These are phyloP conservation scores for Globisporangium parvum DNA, from an alignment of 352 stramenopile genomes.

Conservation along the genomic window DNA sequence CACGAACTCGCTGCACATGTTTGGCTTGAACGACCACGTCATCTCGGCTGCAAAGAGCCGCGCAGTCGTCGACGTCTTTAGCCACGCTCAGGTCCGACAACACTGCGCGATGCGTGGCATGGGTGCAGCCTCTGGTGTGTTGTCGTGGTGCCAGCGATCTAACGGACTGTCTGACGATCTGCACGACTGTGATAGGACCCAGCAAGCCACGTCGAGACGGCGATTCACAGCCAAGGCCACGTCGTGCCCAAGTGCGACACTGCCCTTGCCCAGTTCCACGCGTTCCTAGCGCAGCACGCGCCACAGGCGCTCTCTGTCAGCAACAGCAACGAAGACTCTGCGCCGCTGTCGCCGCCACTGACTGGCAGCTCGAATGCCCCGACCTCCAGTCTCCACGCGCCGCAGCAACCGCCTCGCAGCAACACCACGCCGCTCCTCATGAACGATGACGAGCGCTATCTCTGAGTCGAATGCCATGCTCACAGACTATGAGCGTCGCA, in stretches of 20 bases:
- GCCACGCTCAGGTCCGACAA: conserved; percentile 30
- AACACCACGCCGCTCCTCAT: background rate
- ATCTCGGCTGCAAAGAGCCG: conserved; percentile 67
- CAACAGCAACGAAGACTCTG: background rate
- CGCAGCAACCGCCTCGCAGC: background rate
- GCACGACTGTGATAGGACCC: background rate
- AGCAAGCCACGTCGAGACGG: conserved; percentile 36
- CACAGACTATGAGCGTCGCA: background rate
- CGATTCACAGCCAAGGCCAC: conserved; percentile 68
- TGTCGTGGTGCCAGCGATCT: background rate
- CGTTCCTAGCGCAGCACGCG: conserved; percentile 37
- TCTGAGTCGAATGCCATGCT: background rate
- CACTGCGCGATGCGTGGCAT: no score
- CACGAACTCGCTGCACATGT: conserved; percentile 68
- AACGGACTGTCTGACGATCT: background rate
- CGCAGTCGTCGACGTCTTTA: conserved; percentile 62
- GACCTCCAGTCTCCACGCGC: no score
- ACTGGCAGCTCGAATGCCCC: conserved; percentile 1
- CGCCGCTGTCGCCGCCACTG: background rate
- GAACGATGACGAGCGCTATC: background rate
- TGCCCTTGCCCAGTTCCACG: conserved; percentile 42
- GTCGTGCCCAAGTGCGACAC: conserved; percentile 71
- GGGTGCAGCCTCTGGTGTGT: no score
- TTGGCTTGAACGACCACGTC: conserved; percentile 76
- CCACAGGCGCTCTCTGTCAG: conserved; percentile 5